Base-by-base conservation (phyloP, 2,329 filamentous ascomycete species). In the Penicillium aurantiogriseum region DNA sequence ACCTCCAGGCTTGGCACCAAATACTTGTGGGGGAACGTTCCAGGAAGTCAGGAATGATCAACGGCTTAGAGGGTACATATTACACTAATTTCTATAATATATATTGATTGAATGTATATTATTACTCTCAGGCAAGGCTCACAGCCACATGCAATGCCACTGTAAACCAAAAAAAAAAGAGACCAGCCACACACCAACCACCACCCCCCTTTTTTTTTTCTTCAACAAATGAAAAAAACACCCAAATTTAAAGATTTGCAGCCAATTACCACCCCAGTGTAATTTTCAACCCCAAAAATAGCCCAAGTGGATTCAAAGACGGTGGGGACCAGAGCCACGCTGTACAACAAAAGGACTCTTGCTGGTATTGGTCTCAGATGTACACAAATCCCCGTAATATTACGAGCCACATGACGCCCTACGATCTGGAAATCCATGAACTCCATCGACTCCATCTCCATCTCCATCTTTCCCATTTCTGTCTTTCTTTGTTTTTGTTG, bases 321-420 rank as follows among this genome's bases (percentile, higher is more conserved):
- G 21, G 63, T 64, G 62, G 62, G 52, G 57, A 53, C 51, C 29
- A 31, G 19, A 15, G 47, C 38, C 51, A 50, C 27, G 49, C 23
- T 21, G 36, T 39, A 29, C 23, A 36, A 7, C 31, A n/a, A 31
- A 47, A 46, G 33, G 40, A 17, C 23, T 23, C 9, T n/a, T 38
- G 15, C 9, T 46, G 11, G 50, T 51, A 50, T 29, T 56, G 54
- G 58, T 60, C 54, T 51, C 21, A 54, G 29, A 51, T 54, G 19
- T 55, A 58, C 54, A 38, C 42, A n/a, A 46, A 46, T 27, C 21
- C 49, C 40, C 49, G 64, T 67, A 66, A 62, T 59, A 61, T 63
- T 65, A 66, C 63, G 58, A 65, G 60, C 62, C 64, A 66, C 64
- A 61, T 65, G 57, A 65, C 63, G 61, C 44, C 35, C 56, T 58